Conservation (phyloP, 208 protist species). For the Acanthamoeba lugdunensis region DNA sequence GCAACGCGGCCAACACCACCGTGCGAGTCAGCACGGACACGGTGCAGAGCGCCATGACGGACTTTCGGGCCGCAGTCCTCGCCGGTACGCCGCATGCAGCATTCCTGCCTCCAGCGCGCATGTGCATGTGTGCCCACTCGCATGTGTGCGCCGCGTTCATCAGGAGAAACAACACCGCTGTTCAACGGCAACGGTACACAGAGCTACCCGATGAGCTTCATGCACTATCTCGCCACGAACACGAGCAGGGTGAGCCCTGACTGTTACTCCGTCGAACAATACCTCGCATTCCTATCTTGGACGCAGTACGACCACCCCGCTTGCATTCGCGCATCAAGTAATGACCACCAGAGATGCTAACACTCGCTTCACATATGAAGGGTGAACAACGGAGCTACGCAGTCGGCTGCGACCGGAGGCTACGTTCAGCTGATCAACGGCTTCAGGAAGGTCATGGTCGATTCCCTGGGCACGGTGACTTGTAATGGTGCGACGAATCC, state of each 20-base stretch:
- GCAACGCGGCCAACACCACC: not conserved
- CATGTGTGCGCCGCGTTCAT: too few relatives aligned
- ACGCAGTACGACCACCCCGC: not conserved
- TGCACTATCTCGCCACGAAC: conserved; percentile 26
- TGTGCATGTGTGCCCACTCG: too few relatives aligned
- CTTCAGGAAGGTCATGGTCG: conserved; percentile 10
- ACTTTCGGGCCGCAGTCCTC: not conserved
- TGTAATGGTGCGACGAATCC: not conserved
- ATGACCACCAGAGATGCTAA: too few relatives aligned
- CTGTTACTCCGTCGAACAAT: conserved; percentile 5
- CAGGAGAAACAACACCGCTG: not conserved
- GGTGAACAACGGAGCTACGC: not conserved
- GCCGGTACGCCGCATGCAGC: not conserved
- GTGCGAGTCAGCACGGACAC: not conserved
- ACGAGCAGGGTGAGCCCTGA: not conserved
- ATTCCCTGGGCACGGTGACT: conserved; percentile 3
- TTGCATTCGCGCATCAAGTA: too few relatives aligned
- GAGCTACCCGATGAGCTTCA: conserved; percentile 45
- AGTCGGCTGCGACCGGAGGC: not conserved
- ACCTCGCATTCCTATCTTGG: conserved; percentile 42
- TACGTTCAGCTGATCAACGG: conserved; percentile 23
- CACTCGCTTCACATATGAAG: not conserved
- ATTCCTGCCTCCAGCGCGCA: not conserved
- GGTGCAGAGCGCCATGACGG: conserved; percentile 27
- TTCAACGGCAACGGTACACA: not conserved